Evolutionary conservation across 768 basidiomycete species (phyloP).

Genomic region (Hypholoma fasciculare): DNA sequence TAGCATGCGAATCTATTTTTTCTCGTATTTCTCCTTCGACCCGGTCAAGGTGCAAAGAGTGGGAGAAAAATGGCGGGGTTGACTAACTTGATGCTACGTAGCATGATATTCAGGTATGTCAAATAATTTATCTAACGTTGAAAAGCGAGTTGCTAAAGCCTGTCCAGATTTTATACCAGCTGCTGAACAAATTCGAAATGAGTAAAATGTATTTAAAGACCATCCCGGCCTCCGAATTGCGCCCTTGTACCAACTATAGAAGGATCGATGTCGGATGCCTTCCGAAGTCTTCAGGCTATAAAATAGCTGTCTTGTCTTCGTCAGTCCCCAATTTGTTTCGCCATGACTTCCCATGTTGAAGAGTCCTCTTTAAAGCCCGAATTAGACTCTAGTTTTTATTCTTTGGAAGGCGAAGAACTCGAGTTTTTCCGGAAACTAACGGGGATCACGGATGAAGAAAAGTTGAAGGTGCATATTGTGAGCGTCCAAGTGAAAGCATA

Average conservation of each 20-base stretch:
- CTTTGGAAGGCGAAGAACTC: slow-evolving; percentile 24
- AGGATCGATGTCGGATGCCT: not conserved
- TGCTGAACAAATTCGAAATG: not conserved
- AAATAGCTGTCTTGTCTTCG: not conserved
- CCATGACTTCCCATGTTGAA: not conserved
- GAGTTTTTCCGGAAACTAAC: slow-evolving; percentile 36
- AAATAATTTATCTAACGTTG: too few relatives aligned
- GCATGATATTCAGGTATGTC: too few relatives aligned
- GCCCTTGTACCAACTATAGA: not conserved
- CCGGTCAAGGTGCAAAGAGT: too few relatives aligned
- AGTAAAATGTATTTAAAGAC: not conserved
- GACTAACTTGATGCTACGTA: too few relatives aligned
- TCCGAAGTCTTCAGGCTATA: not conserved
- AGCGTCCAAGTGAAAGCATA: slow-evolving; percentile 37
- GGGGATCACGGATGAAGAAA: slow-evolving; percentile 33
- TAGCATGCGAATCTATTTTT: not conserved
- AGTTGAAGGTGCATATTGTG: slow-evolving; percentile 40
- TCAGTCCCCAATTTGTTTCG: too few relatives aligned
- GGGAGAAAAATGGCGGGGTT: too few relatives aligned
- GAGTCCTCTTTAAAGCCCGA: not conserved
- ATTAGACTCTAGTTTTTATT: slow-evolving; percentile 19
- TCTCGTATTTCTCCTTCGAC: not conserved
- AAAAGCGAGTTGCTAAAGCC: too few relatives aligned
- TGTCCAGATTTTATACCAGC: too few relatives aligned
- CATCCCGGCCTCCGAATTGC: not conserved